Evolutionary conservation across 805 yeast species (phyloP), one percentile per base, ranked within the genome.

Genomic region (Candida pini): DNA sequence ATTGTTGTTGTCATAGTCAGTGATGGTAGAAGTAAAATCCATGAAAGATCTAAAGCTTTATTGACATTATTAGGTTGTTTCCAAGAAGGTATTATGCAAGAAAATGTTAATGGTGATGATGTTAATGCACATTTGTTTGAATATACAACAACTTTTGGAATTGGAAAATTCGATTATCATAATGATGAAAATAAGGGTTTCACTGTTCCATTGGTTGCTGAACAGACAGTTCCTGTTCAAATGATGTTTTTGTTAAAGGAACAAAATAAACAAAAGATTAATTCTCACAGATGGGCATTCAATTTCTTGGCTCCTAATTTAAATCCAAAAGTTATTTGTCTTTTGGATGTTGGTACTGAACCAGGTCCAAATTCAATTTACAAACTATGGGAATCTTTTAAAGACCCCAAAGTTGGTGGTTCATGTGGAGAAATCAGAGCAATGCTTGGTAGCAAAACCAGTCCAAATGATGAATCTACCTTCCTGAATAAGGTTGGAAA

Each of bases 391-490:
- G 77, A 80, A 54, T 74, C 89, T 22, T 90, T 90, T 54, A 68
- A 77, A 44, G 74, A 73, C 49, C 81, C 87, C 2, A 75, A 76
- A 39, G 94, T 90, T 20, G 97, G 95, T 9, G 97, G 97, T 32
- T 95, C 97, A 0, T 90, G 97, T 73, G 97, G 97, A 43, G 97
- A 90, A 58, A 89, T 90, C 61, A 77, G 80, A 44, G 90, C 94
- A 2, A 79, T 82, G 63, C 47, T 58, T 10, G 62, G 62, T 8
- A 45, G 42, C 23, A 53, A 49, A 28, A 43, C 55, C 31, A 46
- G 51, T 34, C 51, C 54, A 9, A 54, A 57, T 31, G 60, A 55
- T 43, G 61, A 57, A 18, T 40, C 41, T n/a, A 40, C 53, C 14
- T n/a, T 48, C 13, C 19, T 38, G 16, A 46, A 43, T 9, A 53